These are phyloP conservation scores for Serendipita indica DNA, from an alignment of 768 basidiomycete species.

Conservation along the genomic window DNA sequence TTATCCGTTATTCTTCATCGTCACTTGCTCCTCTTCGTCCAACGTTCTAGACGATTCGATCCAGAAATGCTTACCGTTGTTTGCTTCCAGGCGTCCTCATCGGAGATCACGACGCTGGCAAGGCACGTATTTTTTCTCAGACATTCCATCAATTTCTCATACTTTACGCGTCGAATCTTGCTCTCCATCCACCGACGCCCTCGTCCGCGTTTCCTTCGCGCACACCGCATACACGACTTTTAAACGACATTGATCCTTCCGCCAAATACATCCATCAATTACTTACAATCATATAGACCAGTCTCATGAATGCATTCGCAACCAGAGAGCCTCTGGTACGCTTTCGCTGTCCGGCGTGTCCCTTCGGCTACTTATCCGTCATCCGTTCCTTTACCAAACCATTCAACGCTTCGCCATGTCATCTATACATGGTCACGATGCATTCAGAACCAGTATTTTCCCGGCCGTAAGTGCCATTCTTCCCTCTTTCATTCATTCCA, in stretches of 20 bases:
- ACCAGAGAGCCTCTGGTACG: constrained; percentile 4
- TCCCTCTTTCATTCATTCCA: background rate
- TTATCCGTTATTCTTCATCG: background rate
- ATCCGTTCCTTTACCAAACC: too few species aligned
- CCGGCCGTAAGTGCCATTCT: background rate
- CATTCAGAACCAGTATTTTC: constrained; percentile 5
- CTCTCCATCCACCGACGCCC: too few species aligned
- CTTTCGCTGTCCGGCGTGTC: background rate
- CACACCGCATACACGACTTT: too few species aligned
- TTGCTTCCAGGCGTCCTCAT: background rate
- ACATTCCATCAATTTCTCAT: background rate
- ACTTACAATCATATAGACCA: too few species aligned
- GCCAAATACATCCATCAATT: too few species aligned
- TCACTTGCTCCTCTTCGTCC: background rate
- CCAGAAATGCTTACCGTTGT: background rate
- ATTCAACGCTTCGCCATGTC: too few species aligned
- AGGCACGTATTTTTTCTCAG: background rate
- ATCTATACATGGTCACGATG: too few species aligned
- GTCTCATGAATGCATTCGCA: constrained; percentile 2
- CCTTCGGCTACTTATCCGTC: background rate
- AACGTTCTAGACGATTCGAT: background rate
- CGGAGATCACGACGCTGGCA: constrained; percentile 1
- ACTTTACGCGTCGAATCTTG: background rate
- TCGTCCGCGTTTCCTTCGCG: background rate
- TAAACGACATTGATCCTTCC: background rate